A percentile compares a stretch with the other conserved stretches of the same genome.
Evolutionary conservation across 1,284 basidiomycete species (phyloP).

Genomic region (Earliella scabrosa): DNA sequence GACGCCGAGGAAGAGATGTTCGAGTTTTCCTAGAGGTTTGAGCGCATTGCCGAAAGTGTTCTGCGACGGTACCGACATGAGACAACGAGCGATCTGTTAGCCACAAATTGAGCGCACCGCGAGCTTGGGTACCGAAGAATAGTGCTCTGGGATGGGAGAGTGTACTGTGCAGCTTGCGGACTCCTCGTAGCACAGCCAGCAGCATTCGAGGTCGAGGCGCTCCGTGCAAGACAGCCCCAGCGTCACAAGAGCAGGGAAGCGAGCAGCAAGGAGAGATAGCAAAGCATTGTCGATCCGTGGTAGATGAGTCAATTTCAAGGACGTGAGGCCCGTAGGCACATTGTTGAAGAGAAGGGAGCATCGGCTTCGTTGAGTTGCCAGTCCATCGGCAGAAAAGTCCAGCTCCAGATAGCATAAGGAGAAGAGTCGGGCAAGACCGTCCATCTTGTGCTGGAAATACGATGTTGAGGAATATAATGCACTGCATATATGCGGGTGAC

Average conservation of each 20-base stretch:
- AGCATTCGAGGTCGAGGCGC: conserved; percentile 57
- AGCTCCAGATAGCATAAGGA: conserved; percentile 28
- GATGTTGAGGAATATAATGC: conserved; percentile 16
- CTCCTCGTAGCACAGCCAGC: conserved; percentile 66
- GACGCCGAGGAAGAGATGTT: conserved; percentile 59
- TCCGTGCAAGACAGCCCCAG: conserved; percentile 63
- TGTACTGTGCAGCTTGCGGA: conserved; percentile 57
- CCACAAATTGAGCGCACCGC: conserved; percentile 47
- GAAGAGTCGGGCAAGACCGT: conserved; percentile 21
- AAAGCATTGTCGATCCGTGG: conserved; percentile 56
- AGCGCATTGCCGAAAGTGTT: conserved; percentile 28
- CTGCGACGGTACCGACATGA: background rate
- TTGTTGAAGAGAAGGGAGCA: conserved; percentile 30
- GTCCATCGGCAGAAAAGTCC: conserved; percentile 31
- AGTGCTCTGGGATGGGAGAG: conserved; percentile 63
- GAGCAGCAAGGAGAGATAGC: conserved; percentile 48
- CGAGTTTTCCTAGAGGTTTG: conserved; percentile 47
- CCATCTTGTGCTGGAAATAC: conserved; percentile 19
- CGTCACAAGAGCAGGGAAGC: conserved; percentile 47
- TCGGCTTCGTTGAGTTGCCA: conserved; percentile 30
- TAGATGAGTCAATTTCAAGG: conserved; percentile 52
- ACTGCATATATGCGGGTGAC: conserved; percentile 34
- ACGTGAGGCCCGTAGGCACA: conserved; percentile 34
- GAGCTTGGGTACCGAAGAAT: conserved; percentile 43
- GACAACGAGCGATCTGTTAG: too few species aligned